phyloP scores from a whole-genome alignment of 352 stramenopile species.

The Plasmopara halstedii region DNA sequence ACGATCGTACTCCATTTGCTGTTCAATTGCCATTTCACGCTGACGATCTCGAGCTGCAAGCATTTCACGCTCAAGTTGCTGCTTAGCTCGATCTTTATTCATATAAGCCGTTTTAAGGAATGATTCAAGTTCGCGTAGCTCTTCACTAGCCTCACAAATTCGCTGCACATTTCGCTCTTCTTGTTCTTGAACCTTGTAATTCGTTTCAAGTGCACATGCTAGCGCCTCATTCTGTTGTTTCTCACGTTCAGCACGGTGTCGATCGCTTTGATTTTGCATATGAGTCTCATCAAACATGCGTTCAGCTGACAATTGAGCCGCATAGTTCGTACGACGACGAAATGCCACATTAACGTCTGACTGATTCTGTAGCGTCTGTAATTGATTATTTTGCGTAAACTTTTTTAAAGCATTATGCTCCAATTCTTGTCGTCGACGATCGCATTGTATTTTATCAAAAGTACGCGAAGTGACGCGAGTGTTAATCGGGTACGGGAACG shows the following conservation, averaged over 20 bases:
- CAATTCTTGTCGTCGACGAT: slow-evolving; percentile 51
- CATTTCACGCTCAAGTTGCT: slow-evolving; percentile 86
- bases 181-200: slow-evolving; percentile 53
- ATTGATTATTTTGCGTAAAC: slow-evolving; percentile 48
- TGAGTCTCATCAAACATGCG: slow-evolving; percentile 54
- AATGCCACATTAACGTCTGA: slow-evolving; percentile 47
- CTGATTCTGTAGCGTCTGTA: slow-evolving; percentile 55
- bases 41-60: slow-evolving; percentile 59
- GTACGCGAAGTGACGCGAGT: slow-evolving; percentile 55
- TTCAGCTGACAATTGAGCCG: slow-evolving; percentile 59
- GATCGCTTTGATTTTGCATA: slow-evolving; percentile 5
- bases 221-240: slow-evolving; percentile 69
- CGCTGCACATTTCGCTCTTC: slow-evolving; percentile 82
- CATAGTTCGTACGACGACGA: slow-evolving; percentile 44
- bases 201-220: slow-evolving; percentile 59
- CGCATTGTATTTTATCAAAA: slow-evolving; percentile 53
- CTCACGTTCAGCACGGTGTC: slow-evolving; percentile 29
- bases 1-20: slow-evolving; percentile 90
- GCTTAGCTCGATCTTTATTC: slow-evolving; percentile 88
- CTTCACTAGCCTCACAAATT: slow-evolving; percentile 86
- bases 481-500: slow-evolving; percentile 47
- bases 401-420: slow-evolving; percentile 44
- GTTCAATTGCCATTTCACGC: slow-evolving; percentile 82
- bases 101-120: slow-evolving; percentile 91
- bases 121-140: slow-evolving; percentile 84